A percentile compares a stretch with the other conserved stretches of the same genome.
phyloP scores from a whole-genome alignment of 371 early-diverging fungal species.

The Funneliformis caledonium region DNA sequence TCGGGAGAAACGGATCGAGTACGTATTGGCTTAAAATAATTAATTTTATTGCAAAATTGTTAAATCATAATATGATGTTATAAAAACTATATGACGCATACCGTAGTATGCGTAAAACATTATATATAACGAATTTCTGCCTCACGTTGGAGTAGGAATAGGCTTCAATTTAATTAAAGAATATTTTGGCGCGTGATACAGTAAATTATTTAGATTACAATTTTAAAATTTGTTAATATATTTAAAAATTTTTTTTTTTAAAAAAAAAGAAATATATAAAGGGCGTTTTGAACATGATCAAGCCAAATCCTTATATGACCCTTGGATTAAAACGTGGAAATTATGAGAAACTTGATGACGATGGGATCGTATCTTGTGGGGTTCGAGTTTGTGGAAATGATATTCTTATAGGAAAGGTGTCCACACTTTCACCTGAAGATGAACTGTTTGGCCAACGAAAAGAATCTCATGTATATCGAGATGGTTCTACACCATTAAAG shows the following conservation, averaged over 20 bases:
- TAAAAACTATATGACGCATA: background rate
- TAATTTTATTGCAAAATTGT: background rate
- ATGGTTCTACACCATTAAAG: constrained; percentile 72
- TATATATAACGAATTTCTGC: constrained; percentile 84
- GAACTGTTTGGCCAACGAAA: constrained; percentile 72
- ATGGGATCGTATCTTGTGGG: constrained; percentile 83
- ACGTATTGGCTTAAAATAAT: constrained; percentile 13
- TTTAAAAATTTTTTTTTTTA: background rate
- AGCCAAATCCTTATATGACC: constrained; percentile 71
- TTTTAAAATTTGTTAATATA: background rate
- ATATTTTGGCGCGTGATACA: constrained; percentile 69
- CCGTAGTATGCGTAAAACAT: constrained; percentile 63
- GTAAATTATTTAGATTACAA: background rate
- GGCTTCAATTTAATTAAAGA: constrained; percentile 80
- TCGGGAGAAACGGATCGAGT: constrained; percentile 68
- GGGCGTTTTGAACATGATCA: constrained; percentile 58
- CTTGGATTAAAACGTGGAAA: constrained; percentile 70
- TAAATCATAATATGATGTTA: background rate
- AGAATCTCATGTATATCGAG: constrained; percentile 69
- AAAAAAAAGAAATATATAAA: background rate
- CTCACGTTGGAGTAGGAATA: constrained; percentile 78
- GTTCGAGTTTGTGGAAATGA: constrained; percentile 72
- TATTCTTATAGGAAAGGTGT: constrained; percentile 83
- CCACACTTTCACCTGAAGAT: constrained; percentile 64
- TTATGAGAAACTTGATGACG: constrained; percentile 82